A percentile compares a stretch with the other conserved stretches of the same genome.
These are phyloP conservation scores for Ceratobasidium sp. DNA, from an alignment of 1,284 basidiomycete genomes.

Conservation along the genomic window DNA sequence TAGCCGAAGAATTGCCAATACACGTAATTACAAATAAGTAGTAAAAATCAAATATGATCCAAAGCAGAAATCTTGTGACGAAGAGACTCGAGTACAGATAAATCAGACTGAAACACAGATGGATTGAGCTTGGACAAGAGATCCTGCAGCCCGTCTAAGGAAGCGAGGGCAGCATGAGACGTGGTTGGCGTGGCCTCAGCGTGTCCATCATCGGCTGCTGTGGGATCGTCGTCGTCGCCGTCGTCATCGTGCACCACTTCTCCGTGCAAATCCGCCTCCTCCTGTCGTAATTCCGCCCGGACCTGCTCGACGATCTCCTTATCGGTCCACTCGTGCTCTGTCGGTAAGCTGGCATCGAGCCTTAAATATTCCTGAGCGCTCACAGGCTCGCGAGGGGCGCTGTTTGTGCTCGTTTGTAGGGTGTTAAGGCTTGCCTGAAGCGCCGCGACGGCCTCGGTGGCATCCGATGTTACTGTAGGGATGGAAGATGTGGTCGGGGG, in stretches of 20 bases:
- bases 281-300: conserved; percentile 14
- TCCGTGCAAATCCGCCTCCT: too few relatives aligned
- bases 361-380: background rate
- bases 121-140: too few relatives aligned
- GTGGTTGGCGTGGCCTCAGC: too few relatives aligned
- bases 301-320: conserved; percentile 39
- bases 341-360: background rate
- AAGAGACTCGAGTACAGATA: too few relatives aligned
- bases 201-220: too few relatives aligned
- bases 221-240: too few relatives aligned
- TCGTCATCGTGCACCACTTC: too few relatives aligned
- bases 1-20: background rate
- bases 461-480: background rate
- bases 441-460: background rate
- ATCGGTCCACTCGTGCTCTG: conserved; percentile 28
- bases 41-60: background rate
- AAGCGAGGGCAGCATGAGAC: too few relatives aligned
- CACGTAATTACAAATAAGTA: background rate
- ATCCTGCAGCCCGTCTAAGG: too few relatives aligned
- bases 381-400: background rate
- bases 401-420: background rate
- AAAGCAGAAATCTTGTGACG: too few relatives aligned
- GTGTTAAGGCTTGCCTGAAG: background rate
- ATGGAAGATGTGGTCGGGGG: background rate
- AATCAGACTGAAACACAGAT: too few relatives aligned